Evolutionary conservation across 2,329 filamentous ascomycete genomes (phyloP).

Genomic region (Dactylellina sp.): DNA sequence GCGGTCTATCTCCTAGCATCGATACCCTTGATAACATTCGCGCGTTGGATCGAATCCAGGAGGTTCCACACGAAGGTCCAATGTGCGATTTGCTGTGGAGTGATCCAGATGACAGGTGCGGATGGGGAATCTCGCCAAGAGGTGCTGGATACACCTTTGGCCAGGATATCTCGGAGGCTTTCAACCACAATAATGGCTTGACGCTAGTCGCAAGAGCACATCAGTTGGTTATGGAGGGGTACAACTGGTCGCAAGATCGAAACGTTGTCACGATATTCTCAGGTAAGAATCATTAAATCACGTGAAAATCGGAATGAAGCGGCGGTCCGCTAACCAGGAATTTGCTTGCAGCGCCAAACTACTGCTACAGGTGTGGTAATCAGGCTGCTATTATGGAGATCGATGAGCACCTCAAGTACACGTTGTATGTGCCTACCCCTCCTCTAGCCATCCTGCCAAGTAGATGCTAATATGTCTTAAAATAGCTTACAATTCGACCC

Average conservation of each 20-base stretch:
- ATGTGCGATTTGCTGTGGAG: constrained; percentile 99
- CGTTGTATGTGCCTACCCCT: constrained; percentile 78
- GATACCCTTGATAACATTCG: constrained; percentile 96
- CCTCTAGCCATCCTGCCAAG: constrained; percentile 6
- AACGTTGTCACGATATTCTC: constrained; percentile 99
- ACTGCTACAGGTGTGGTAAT: constrained; percentile 99
- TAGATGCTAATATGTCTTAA: constrained; percentile 19
- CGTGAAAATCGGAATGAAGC: constrained; percentile 3
- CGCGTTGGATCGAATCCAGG: constrained; percentile 94
- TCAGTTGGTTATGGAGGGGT: constrained; percentile 99
- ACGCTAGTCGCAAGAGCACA: constrained; percentile 95
- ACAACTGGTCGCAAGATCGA: constrained; percentile 98
- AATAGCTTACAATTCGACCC: constrained; percentile 97
- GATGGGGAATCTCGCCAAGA: constrained; percentile 94
- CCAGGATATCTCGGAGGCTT: constrained; percentile 97
- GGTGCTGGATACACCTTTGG: constrained; percentile 95
- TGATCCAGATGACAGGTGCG: constrained; percentile 94
- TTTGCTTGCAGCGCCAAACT: constrained; percentile 76
- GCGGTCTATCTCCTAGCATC: constrained; percentile 94
- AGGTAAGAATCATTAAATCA: constrained; percentile 67
- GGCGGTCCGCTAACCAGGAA: constrained; percentile 49
- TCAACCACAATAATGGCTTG: constrained; percentile 98
- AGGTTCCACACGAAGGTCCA: constrained; percentile 96
- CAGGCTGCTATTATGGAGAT: constrained; percentile 99
- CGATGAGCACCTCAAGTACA: constrained; percentile 98